Base-by-base conservation (phyloP, 1,139 yeast species). In the Suhomyces ambrosiae region DNA sequence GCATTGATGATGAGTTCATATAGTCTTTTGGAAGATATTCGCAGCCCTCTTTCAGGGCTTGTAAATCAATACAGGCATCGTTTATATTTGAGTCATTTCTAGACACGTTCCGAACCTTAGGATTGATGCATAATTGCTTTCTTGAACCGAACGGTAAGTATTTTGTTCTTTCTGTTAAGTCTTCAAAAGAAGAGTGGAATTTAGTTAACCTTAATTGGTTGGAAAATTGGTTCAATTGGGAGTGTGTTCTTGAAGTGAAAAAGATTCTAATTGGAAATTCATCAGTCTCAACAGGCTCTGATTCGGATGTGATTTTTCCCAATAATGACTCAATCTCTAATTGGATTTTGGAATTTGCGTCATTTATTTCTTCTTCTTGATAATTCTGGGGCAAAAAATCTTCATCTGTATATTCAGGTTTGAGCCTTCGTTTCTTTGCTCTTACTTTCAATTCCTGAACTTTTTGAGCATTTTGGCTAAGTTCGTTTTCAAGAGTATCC, bases 221-320 rank as follows among this genome's bases (percentile, higher is more conserved):
- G 0, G 90, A 79, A 55, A 90, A 86, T 53, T 90, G 98, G 33
- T 73, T 73, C 38, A 90, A 64, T 55, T 90, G 98, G 0, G 97
- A 87, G 54, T 90, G 97, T 0, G 98, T 90, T 58, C 98, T 68
- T 1, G 97, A 88, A 0, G 95, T 74, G 54, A 82, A 89, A 48
- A 64, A 77, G 0, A 69, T 62, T 48, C 80, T 80, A 0, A 70
- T 53, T 1, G 77, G 74, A 31, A 76, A 74, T 17, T 63, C 60
- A 26, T 61, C 59, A 18, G 42, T 37, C 4, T 49, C 53, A 5
- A 34, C 40, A 3, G 45, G 37, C 5, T 48, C 48, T 3, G 34
- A 30, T 41, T 23, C 48, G 41, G 61, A 56, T 16, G 71, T 68
- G 1, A 70, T 60, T 43, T 71, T 70, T 7, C 60, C 58, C 38